Evolutionary conservation across 352 stramenopile species (phyloP), one percentile per base, ranked within the genome.

Genomic region (Phytopythium oedochilum): DNA sequence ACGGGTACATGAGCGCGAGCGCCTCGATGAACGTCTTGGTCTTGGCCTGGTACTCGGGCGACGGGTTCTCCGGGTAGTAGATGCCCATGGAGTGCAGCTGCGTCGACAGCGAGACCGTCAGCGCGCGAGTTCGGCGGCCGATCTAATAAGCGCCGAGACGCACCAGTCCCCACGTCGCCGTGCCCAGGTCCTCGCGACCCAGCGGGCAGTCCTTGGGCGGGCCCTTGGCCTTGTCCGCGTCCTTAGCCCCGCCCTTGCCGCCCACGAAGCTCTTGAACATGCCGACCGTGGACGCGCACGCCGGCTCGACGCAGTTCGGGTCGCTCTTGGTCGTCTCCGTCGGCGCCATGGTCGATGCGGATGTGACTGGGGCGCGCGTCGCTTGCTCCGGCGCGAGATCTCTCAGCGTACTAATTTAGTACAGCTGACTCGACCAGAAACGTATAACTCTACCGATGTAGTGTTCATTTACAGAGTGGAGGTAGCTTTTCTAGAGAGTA

Each of bases 31-130:
- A 97, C 22, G 79, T 81, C 40, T 67, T 86, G 52, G 97, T 92
- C 50, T 92, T 88, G 31, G 83, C 42, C 66, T 98, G 78, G 61
- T 98, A 91, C 52, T 98, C 81, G 9, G 63, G 49, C 0, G 88
- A 92, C 35, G 97, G 97, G 52, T 95, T 88, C 18, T 99, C 93
- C 1, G 97, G 96, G 79, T 98, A 99, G 79, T 98, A 98, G 36
- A 96, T 94, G 15, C 94, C 94, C 75, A 94, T 97, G 14, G 89
- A 97, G 60, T 98, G 92, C 39, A 97, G 70, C 86, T 96, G 57
- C 5, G 68, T 29, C 22, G 14, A 25, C 29, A 54, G n/a, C 23
- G 9, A 50, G 25, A 59, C 29, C 2, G 45, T 20, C 1, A 59
- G 18, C 22, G 14, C 18, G 31, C 2, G 17, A 35, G 8, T 31